Base-by-base conservation (phyloP, 2,329 filamentous ascomycete species). In the Sporothrix schenckii region DNA sequence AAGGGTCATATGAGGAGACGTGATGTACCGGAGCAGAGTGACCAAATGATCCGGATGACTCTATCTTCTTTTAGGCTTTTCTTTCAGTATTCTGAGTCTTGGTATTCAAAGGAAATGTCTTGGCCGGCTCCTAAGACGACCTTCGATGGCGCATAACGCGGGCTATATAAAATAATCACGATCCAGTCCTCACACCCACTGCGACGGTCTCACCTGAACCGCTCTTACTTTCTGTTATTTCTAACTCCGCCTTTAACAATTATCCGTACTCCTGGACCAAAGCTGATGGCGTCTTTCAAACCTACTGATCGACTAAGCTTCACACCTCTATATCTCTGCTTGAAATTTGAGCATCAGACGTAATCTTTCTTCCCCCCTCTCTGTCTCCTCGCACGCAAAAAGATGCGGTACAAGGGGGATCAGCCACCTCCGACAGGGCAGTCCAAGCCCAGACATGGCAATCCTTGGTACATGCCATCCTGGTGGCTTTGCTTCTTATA, bases 381-480 rank as follows among this genome's bases (percentile, higher is more conserved):
- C 13, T 3, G 21, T 65, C 60, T 65, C 21, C 27, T 11, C n/a
- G 49, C 0, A 4, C 21, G 16, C 19, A 41, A 24, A 30, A 44
- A 9, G 34, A 47, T 39, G n/a, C 39, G 66, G 66, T 47, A 47
- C 34, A 19, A 56, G 66, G 53, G 66, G 53, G 66, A 68, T 68
- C 66, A 30, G 24, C 66, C 66, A 68, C 53, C 53, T 60, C 66
- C 14, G 66, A 68, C 66, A 53, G 34, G 61, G 44, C 41, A 44
- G 44, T 50, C 13, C 34, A 54, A 53, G 4, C 11, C 50, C 49
- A n/a, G 41, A 47, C 58, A 4, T 19, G 58, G 10, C 39, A 27
- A 24, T n/a, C 47, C 58, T 61, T 47, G 39, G 58, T 61, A 47
- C 58, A 14, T 3, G 21, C n/a, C 39, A 9, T 60, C 1, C 39